A percentile compares a stretch with the other conserved stretches of the same genome.
These are phyloP conservation scores for Pseudogymnoascus sp. DNA, from an alignment of 2,329 filamentous ascomycete species.

Conservation along the genomic window DNA sequence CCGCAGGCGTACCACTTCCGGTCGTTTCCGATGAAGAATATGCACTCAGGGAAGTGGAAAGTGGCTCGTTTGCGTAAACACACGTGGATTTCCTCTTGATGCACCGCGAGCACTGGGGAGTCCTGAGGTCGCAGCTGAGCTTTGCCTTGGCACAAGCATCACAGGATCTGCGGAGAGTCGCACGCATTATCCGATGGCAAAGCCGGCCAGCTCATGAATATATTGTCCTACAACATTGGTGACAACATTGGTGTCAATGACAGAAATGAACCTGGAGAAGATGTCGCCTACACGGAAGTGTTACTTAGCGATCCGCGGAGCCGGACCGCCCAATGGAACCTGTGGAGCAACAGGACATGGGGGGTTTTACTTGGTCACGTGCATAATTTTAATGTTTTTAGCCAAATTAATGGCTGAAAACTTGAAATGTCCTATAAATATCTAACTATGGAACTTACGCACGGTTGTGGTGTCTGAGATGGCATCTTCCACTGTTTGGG, in stretches of 20 bases:
- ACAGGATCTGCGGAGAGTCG: slow-evolving; percentile 50
- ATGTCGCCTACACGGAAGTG: background rate
- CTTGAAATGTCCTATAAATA: background rate
- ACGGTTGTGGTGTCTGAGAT: background rate
- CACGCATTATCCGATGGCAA: slow-evolving; percentile 36
- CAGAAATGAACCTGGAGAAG: background rate
- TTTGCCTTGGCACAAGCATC: slow-evolving; percentile 48
- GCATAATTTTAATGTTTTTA: background rate
- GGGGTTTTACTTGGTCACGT: background rate
- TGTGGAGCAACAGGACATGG: background rate
- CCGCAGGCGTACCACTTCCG: background rate
- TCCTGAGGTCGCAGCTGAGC: slow-evolving; percentile 46
- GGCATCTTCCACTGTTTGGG: background rate
- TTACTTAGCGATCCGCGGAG: background rate
- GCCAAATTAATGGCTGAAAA: background rate
- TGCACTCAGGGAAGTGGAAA: slow-evolving; percentile 25
- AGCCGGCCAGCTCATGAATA: background rate
- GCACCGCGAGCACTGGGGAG: slow-evolving; percentile 48
- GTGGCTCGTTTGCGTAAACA: slow-evolving; percentile 47
- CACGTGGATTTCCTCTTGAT: slow-evolving; percentile 40
- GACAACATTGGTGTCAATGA: background rate
- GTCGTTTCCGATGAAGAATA: slow-evolving; percentile 10
- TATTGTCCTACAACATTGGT: background rate
- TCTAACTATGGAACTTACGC: background rate
- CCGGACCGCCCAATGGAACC: background rate